phyloP scores from a whole-genome alignment of 2,329 filamentous ascomycete species.

The Byssoonygena ceratinophila region DNA sequence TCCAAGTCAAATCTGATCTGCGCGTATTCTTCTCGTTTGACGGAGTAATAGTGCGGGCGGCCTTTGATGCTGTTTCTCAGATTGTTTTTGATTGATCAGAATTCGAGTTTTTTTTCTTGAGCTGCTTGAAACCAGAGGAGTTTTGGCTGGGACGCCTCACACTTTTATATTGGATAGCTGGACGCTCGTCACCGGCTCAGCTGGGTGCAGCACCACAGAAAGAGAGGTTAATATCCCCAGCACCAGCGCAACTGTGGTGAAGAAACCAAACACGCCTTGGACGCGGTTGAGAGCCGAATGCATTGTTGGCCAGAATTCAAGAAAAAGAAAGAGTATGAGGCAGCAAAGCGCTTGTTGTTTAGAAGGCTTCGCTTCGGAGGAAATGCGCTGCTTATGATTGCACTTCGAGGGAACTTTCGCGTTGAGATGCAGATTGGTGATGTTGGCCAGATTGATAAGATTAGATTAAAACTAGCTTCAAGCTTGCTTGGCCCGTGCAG shows the following conservation, averaged over 20 bases:
- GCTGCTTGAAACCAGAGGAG: too few species aligned
- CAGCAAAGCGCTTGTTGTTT: background rate
- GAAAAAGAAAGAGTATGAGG: background rate
- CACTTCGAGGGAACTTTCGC: background rate
- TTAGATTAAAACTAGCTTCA: background rate
- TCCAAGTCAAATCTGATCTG: slow-evolving; percentile 88
- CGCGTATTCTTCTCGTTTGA: slow-evolving; percentile 90
- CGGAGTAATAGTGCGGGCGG: slow-evolving; percentile 88
- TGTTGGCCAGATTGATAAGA: slow-evolving; percentile 7
- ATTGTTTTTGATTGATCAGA: background rate
- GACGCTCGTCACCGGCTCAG: slow-evolving; percentile 44
- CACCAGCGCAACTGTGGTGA: slow-evolving; percentile 82
- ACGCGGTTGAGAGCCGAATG: slow-evolving; percentile 73
- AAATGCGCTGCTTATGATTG: background rate
- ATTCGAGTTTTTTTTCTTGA: background rate
- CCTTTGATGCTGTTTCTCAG: slow-evolving; percentile 58
- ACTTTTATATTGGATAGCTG: slow-evolving; percentile 62
- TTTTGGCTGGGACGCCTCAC: slow-evolving; percentile 43
- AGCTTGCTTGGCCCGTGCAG: background rate
- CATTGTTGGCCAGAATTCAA: slow-evolving; percentile 44
- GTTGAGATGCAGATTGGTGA: background rate
- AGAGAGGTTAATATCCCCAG: slow-evolving; percentile 70
- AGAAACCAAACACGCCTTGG: slow-evolving; percentile 95
- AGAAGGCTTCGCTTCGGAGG: background rate
- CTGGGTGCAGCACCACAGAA: slow-evolving; percentile 56